Base-by-base conservation (phyloP, 768 basidiomycete genomes). In the Lactifluus hygrophoroides region DNA sequence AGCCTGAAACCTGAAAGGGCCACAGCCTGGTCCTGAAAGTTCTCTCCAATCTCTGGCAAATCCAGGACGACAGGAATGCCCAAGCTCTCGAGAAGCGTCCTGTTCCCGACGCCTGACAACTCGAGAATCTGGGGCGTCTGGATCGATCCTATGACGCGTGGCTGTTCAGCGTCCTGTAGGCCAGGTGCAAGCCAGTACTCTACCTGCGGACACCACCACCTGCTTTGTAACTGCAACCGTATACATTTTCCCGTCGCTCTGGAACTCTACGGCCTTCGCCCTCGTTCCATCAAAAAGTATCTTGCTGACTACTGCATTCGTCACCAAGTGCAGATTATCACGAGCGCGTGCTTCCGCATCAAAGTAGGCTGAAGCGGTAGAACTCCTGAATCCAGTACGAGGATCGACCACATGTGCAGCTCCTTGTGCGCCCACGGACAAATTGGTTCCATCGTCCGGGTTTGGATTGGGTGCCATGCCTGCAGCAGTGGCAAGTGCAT, bases 51-150 rank as follows among this genome's bases (percentile, higher is more conserved):
- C 50, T 61, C 61, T 10, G 63, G 63, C 30, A 64, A 42, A 53
- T 62, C 61, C 25, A 64, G n/a, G 19, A 61, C 34, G 44, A 64
- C 53, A 48, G 61, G 56, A 38, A 64, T 58, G 5, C 54, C 44
- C 16, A 62, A 35, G 34, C 42, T 54, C 43, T 62, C 63, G 27
- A 64, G 38, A 30, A 62, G 35, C 3, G 56, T 45, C 53, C 47
- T 52, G 2, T 62, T 58, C 5, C 63, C 61, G 14, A 64, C 48
- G 7, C 63, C 63, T 0, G 61, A 64, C 27, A 62, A 30, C 32
- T 64, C 63, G 3, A 64, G 61, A 27, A 62, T 64, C 52, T 62
- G 63, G 21, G 63, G 63, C 3, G 60, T 64, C 48, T 64, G 40
- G 28, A 64, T 47, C 11, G 63, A 63, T 7, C 63, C 61, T 60